Evolutionary conservation across 2,329 filamentous ascomycete species (phyloP), one percentile per base, ranked within the genome.

Genomic region (Paecilomyces sp.): DNA sequence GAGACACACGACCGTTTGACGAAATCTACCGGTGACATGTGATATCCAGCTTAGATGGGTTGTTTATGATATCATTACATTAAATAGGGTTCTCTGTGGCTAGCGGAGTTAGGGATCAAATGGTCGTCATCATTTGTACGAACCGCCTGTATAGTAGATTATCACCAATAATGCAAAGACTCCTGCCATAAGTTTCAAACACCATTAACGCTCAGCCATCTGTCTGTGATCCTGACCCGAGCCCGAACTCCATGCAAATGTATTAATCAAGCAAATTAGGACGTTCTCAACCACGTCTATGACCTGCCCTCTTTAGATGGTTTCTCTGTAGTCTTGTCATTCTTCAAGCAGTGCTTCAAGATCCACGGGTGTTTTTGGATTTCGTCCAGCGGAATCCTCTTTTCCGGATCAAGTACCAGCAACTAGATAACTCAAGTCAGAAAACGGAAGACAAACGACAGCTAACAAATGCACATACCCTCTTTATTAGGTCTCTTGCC

Each of bases 361-460:
- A 99, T 96, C 94, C 94, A 99, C 18, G 94, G 93, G 74, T 97
- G 94, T 57, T 83, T 83, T 74, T 93, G 88, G 41, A 97, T 89
- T 61, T 96, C 88, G 15, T 96, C 92, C 11, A 99, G 84, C 3
- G 92, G 85, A 67, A 99, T 90, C 65, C 94, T 84, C 82, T 96
- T 96, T 70, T 96, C 91, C 0, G 94, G 94, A 71, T 97, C 92
- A 59, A 97, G 83, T 22, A 97, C 91, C 52, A 99, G 85, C 47
- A 96, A 80, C 90, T 90, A 74, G 55, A 54, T 6, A 28, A 28
- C 25, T 36, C 58, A 57, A 57, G 61, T 75, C 60, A 75, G 67
- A 18, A 58, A 31, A 7, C 1, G 24, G 18, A 55, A 51, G 31
- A 28, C 12, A 51, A 13, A 31, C 15, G 24, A 55, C 56, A 18